phyloP scores from a whole-genome alignment of 805 yeast species.

The Ogataea thermomethanolica region DNA sequence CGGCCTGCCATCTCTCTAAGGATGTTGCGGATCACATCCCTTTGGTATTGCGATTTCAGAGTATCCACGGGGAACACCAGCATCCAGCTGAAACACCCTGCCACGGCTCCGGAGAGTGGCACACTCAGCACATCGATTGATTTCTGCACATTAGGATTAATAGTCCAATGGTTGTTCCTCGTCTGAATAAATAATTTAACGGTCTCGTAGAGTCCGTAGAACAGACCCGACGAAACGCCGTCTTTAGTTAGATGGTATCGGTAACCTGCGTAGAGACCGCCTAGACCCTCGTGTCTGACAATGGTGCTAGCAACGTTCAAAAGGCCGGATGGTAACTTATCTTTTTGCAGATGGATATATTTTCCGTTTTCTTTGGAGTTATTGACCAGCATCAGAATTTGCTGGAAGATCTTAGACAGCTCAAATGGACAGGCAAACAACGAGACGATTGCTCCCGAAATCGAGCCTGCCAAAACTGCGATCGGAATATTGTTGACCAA shows the following conservation, averaged over 20 bases:
- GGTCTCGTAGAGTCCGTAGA: constrained; percentile 73
- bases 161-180: constrained; percentile 20
- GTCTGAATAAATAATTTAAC: constrained; percentile 47
- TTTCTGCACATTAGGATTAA: constrained; percentile 19
- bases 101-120: constrained; percentile 71
- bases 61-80: constrained; percentile 80
- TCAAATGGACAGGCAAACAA: constrained; percentile 80
- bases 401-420: constrained; percentile 77
- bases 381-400: constrained; percentile 52
- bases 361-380: constrained; percentile 19
- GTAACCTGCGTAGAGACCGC: constrained; percentile 72
- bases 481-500: constrained; percentile 42
- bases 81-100: constrained; percentile 75
- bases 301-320: constrained; percentile 50
- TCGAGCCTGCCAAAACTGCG: constrained; percentile 53
- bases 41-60: constrained; percentile 68
- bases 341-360: constrained; percentile 12
- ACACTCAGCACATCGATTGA: constrained; percentile 41
- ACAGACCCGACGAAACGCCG: constrained; percentile 65
- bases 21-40: constrained; percentile 69
- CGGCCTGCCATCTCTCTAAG: constrained; percentile 48
- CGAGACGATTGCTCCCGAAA: constrained; percentile 64
- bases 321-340: constrained; percentile 31
- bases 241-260: constrained; percentile 67
- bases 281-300: constrained; percentile 53